A percentile compares a stretch with the other conserved stretches of the same genome.
phyloP scores from a whole-genome alignment of 208 protist species.

The Leishmania arabica region DNA sequence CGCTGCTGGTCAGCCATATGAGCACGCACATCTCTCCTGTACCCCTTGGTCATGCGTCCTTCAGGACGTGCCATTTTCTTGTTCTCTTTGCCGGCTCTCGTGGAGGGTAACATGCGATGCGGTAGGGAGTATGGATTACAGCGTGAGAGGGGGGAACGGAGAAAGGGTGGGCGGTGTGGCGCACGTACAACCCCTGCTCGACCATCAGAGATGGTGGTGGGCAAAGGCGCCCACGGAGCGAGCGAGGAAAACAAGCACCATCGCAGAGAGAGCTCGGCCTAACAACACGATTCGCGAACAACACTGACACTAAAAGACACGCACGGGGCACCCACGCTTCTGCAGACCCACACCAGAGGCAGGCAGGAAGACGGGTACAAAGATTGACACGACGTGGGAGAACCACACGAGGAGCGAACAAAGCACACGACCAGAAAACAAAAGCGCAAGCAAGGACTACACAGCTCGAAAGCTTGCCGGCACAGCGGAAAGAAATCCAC shows the following conservation, averaged over 20 bases:
- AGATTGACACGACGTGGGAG: background rate
- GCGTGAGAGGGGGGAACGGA: background rate
- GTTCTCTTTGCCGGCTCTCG: background rate
- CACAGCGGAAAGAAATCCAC: no score
- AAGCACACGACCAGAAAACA: background rate
- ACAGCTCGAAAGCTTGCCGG: no score
- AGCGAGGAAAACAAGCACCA: background rate
- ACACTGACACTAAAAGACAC: background rate
- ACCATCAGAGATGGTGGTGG: background rate
- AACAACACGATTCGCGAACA: background rate
- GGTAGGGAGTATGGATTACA: background rate
- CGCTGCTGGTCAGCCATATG: background rate
- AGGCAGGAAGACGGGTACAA: background rate
- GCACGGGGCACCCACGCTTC: background rate
- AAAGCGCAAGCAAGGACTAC: background rate
- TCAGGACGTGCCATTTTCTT: background rate
- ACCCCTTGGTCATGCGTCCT: background rate
- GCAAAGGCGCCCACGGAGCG: background rate
- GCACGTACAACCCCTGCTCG: background rate
- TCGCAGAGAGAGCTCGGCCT: background rate
- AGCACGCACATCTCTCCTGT: background rate
- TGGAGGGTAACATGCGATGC: background rate
- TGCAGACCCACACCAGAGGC: background rate
- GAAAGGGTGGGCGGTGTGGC: background rate
- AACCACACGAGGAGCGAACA: background rate